Evolutionary conservation across 2,329 filamentous ascomycete species (phyloP).

Genomic region (Fusarium penzigii): DNA sequence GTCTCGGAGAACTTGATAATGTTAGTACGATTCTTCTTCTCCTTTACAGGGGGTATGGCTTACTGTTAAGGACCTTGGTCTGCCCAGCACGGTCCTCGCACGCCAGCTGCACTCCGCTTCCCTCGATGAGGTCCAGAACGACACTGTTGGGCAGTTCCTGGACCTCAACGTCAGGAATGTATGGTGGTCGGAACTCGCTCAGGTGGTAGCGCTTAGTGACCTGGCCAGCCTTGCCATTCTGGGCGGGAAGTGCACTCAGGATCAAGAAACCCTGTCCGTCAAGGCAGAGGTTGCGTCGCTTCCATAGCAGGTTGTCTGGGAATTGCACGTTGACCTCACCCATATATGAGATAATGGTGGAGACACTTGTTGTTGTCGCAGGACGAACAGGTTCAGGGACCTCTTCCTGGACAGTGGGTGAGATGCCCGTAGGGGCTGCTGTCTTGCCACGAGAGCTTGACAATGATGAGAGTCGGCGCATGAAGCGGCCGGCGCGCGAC

Average conservation of each 20-base stretch:
- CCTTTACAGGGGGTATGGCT: constrained; percentile 31
- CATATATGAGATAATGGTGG: constrained; percentile 64
- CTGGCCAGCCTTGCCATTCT: constrained; percentile 48
- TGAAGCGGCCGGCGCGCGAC: constrained; percentile 57
- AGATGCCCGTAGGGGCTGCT: constrained; percentile 43
- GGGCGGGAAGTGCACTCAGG: constrained; percentile 63
- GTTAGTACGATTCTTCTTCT: neutral
- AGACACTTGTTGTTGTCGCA: constrained; percentile 33
- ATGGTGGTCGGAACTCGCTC: constrained; percentile 77
- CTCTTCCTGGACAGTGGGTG: constrained; percentile 54
- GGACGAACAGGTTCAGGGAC: constrained; percentile 29
- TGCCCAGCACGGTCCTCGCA: constrained; percentile 64
- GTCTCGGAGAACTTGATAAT: constrained; percentile 35
- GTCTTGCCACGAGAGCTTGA: constrained; percentile 49
- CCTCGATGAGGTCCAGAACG: constrained; percentile 60
- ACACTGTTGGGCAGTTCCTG: constrained; percentile 91
- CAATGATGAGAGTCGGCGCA: constrained; percentile 59
- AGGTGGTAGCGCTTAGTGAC: constrained; percentile 79
- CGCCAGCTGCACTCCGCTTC: constrained; percentile 63
- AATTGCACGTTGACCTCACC: constrained; percentile 97
- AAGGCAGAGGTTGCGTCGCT: constrained; percentile 83
- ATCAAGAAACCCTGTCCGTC: constrained; percentile 83
- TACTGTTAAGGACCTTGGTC: constrained; percentile 54
- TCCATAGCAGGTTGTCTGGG: constrained; percentile 94
- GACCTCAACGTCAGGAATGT: constrained; percentile 83